Base-by-base conservation (phyloP, 371 early-diverging fungal species). In the Actinomortierella ambigua region DNA sequence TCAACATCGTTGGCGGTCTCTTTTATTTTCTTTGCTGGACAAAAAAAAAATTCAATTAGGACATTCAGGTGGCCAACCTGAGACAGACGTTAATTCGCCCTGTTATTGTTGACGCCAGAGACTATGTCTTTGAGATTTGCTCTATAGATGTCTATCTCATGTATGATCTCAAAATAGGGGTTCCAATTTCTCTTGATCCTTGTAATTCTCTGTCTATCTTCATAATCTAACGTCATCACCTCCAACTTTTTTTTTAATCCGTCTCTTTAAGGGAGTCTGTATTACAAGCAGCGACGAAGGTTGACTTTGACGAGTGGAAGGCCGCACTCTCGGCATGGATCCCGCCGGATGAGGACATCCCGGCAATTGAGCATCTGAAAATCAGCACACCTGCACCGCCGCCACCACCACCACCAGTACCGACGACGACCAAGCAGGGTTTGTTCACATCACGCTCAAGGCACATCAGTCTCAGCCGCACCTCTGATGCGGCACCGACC, bases 241-340 rank as follows among this genome's bases (percentile, higher is more conserved):
- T 41, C 34, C 9, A 22, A 47, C 8, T 14, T 26, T 17, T 7
- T 14, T 24, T 13, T 28, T 4, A 47, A 23, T 39, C 44, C 17
- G 6, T 29, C 5, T 18, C 46, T 63, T n/a, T n/a, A n/a, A 71
- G 73, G 67, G 73, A 71, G 27, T 65, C 73, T 27, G 59, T 71
- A 55, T 41, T 71, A 47, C 73, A 71, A 29, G 73, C 73, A 13
- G 44, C 73, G 1, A 71, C 73, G 40, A 65, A 71, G 26, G 59
- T 59, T 6, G 73, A 71, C 13, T 71, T 63, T 27, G 73, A 71
- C 26, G 73, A 71, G 18, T 71, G 73, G 73, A 71, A 71, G n/a
- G 66, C 73, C 11, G 73, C 73, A 3, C 41, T 71, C 22, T 71
- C 66, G 50, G 52, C 59, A 43, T 71, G 73, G 73, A 66, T 66